Percentiles rank a stretch among this genome's conserved stretches.
These are phyloP conservation scores for Penicillium daleae DNA, from an alignment of 495 filamentous ascomycete species.

Conservation along the genomic window DNA sequence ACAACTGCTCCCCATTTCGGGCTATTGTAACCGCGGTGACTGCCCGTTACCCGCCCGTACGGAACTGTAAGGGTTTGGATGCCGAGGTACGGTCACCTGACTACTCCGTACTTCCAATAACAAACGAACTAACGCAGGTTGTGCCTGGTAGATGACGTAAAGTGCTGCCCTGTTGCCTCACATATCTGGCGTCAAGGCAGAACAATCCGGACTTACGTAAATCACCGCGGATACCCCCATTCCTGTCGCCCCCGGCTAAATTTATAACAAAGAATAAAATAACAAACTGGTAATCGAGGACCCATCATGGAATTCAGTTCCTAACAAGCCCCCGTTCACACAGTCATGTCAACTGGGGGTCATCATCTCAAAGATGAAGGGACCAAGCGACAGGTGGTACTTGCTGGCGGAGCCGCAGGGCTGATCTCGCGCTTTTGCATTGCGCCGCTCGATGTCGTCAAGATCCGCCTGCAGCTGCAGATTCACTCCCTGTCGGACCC, in stretches of 20 bases:
- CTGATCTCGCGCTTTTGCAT: slow-evolving; percentile 92
- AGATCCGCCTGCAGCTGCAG: slow-evolving; percentile 94
- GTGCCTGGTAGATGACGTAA: neutral
- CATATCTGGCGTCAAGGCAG: neutral
- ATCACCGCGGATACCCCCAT: slow-evolving; percentile 15
- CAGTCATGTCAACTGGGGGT: slow-evolving; percentile 75
- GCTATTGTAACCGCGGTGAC: slow-evolving; percentile 2
- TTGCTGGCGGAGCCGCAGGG: slow-evolving; percentile 85
- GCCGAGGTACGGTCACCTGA: slow-evolving; percentile 9
- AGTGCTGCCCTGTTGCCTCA: neutral
- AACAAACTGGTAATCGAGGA: slow-evolving; percentile 10
- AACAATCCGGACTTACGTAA: slow-evolving; percentile 19
- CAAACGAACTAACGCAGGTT: too few species aligned
- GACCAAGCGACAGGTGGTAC: slow-evolving; percentile 76
- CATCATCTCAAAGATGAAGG: slow-evolving; percentile 93
- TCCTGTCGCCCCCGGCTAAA: slow-evolving; percentile 20
- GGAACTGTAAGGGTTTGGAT: neutral
- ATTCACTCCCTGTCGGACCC: slow-evolving; percentile 78
- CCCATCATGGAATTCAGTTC: slow-evolving; percentile 17
- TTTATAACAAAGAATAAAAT: slow-evolving; percentile 11
- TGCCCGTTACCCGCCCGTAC: neutral
- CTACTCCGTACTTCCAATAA: too few species aligned
- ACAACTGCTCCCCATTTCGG: slow-evolving; percentile 1
- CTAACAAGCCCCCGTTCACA: slow-evolving; percentile 11
- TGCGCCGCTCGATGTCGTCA: slow-evolving; percentile 92